Evolutionary conservation across 2,329 filamentous ascomycete species (phyloP).

Genomic region (Pseudonectria buxi): DNA sequence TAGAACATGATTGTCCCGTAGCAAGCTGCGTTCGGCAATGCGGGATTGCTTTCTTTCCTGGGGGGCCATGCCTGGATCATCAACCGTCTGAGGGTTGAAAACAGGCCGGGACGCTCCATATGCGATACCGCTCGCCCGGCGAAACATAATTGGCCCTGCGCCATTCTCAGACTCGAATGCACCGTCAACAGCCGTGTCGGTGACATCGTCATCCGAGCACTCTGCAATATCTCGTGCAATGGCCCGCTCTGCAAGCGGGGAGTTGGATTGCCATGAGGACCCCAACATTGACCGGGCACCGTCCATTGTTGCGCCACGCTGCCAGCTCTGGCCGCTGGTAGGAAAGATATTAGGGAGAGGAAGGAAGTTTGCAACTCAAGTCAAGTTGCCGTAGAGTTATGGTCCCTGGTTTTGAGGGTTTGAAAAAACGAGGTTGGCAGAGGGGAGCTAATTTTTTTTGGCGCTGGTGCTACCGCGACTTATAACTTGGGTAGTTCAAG

Average conservation of each 20-base stretch:
- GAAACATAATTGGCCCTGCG: conserved; percentile 53
- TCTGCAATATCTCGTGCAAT: conserved; percentile 61
- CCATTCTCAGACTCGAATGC: conserved; percentile 30
- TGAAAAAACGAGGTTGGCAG: too few relatives aligned
- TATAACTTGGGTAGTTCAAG: too few relatives aligned
- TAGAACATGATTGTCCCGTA: conserved; percentile 59
- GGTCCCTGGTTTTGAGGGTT: too few relatives aligned
- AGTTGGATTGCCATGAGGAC: conserved; percentile 50
- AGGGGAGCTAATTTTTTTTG: too few relatives aligned
- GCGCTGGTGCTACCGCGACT: too few relatives aligned
- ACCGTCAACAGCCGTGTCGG: conserved; percentile 25
- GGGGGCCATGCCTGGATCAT: conserved; percentile 44
- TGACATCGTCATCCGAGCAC: conserved; percentile 50
- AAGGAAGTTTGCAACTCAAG: too few relatives aligned
- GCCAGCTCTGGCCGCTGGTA: too few relatives aligned
- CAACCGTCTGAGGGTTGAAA: conserved; percentile 50
- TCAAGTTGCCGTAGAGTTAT: too few relatives aligned
- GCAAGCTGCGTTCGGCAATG: conserved; percentile 52
- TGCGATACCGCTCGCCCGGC: conserved; percentile 69
- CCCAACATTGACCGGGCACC: conserved; percentile 20
- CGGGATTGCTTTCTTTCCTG: conserved; percentile 51
- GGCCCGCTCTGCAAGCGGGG: conserved; percentile 60
- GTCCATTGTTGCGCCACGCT: too few relatives aligned
- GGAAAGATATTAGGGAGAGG: too few relatives aligned
- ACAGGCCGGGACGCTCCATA: conserved; percentile 65